Evolutionary conservation across 2,329 filamentous ascomycete species (phyloP).

Genomic region (Hypoxylon sp.): DNA sequence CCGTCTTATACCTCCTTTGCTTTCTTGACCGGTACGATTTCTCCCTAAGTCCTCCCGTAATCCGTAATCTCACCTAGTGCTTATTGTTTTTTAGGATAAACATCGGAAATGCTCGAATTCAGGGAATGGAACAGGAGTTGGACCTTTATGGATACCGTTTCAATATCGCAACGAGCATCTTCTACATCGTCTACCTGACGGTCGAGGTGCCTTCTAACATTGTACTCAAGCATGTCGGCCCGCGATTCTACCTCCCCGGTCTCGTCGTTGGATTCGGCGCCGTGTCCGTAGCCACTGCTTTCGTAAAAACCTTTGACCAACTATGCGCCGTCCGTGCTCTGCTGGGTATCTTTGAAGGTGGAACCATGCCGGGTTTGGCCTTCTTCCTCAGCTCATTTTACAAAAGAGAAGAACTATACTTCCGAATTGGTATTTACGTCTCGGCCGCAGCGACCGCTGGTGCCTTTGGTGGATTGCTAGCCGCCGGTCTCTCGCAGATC

Average conservation of each 20-base stretch:
- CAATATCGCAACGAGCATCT: constrained; percentile 69
- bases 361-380: constrained; percentile 68
- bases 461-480: constrained; percentile 68
- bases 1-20: constrained; percentile 65
- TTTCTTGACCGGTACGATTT: constrained; percentile 56
- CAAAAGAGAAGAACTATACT: constrained; percentile 66
- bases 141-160: constrained; percentile 62
- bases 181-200: constrained; percentile 68
- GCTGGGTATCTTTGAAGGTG: constrained; percentile 67
- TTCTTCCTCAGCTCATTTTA: constrained; percentile 69
- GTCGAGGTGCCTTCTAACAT: constrained; percentile 68
- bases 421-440: constrained; percentile 68
- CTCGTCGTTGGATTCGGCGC: constrained; percentile 67
- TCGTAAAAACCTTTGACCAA: constrained; percentile 60
- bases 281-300: constrained; percentile 65
- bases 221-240: constrained; percentile 64
- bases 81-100: constrained; percentile 52
- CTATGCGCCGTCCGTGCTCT: constrained; percentile 62
- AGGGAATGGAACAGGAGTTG: constrained; percentile 63
- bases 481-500: constrained; percentile 63
- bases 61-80: background rate
- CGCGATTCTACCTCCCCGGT: constrained; percentile 64
- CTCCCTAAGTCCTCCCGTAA: background rate
- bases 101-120: constrained; percentile 67
- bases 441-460: constrained; percentile 66